Evolutionary conservation across 257 asterid genomes (phyloP).

Genomic region (Salvia rosmarinus): DNA sequence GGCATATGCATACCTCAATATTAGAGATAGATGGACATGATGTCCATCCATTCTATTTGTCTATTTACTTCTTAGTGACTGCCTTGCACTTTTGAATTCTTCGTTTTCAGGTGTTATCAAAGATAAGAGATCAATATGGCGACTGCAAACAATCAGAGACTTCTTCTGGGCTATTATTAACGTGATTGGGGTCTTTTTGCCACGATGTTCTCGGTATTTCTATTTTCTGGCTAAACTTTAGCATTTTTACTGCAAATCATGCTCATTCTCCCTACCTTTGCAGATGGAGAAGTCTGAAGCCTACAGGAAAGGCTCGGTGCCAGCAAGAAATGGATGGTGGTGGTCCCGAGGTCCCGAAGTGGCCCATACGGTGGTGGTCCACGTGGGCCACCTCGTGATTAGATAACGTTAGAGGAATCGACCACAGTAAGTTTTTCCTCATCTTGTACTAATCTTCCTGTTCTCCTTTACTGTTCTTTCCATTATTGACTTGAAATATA

Average conservation of each 20-base stretch:
- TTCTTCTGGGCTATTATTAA: constrained; percentile 79
- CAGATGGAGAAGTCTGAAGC: constrained; percentile 96
- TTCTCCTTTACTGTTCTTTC: neutral
- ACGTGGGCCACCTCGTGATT: constrained; percentile 84
- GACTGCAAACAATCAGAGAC: constrained; percentile 76
- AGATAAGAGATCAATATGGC: constrained; percentile 83
- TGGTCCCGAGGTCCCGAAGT: constrained; percentile 86
- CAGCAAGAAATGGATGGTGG: constrained; percentile 96
- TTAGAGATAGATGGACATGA: constrained; percentile 6
- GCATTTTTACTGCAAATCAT: neutral
- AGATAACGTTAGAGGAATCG: constrained; percentile 84
- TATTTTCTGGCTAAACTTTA: neutral
- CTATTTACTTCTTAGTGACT: neutral
- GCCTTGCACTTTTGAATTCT: too few relatives aligned
- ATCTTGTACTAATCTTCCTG: neutral
- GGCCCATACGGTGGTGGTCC: constrained; percentile 96
- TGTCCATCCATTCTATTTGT: neutral
- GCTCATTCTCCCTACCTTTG: constrained; percentile 22
- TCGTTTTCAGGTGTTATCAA: constrained; percentile 82
- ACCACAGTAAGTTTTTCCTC: constrained; percentile 72
- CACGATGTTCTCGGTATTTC: constrained; percentile 90
- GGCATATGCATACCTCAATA: neutral
- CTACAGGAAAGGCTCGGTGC: constrained; percentile 76
- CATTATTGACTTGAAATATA: neutral
- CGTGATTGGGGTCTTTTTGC: constrained; percentile 70